Evolutionary conservation across 805 yeast species (phyloP), one percentile per base, ranked within the genome.

Genomic region (Isabelozyma pseudorhagii): DNA sequence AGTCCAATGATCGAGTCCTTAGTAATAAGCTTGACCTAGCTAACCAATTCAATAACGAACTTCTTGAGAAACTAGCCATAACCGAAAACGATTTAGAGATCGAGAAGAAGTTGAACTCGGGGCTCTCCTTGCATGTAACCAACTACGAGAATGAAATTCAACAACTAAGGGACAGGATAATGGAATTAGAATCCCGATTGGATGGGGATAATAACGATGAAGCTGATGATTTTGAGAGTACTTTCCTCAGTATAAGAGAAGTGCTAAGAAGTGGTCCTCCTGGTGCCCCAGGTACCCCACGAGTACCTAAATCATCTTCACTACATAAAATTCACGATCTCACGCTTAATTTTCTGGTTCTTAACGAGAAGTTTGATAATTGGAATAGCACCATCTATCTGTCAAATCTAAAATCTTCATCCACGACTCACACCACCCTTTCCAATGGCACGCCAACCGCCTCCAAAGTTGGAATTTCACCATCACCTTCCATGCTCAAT

Each of bases 21-120:
- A 59, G 55, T n/a, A 62, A 55, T 52, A 71, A 71, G 47, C 57
- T 73, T 15, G 67, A 60, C 42, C 51, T 64, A 8, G 58, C 73
- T 9, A 68, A 62, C 38, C 76, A 71, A 44, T 64, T 71, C 53
- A 74, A 71, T 54, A 72, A 72, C 51, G 78, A 71, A 52, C 57
- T 74, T 14, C 55, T 75, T 13, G 80, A 75, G 52, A 69, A 66
- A 48, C 51, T 73, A 29, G 79, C 78, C 15, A 44, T 75, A 13
- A 47, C 71, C n/a, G 79, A 75, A 48, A 70, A 68, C 50, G 80
- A 75, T 44, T 56, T 67, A 15, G 67, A 68, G 18, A 42, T 68
- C 7, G 71, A 67, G 44, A 56, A 59, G 27, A 57, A 56, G 36
- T 43, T 45, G 5, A 59, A 57, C 40, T 51, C 60, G 10, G 70